Evolutionary conservation across 495 filamentous ascomycete genomes (phyloP), one percentile per base, ranked within the genome.

Genomic region (Apodospora peruviana): DNA sequence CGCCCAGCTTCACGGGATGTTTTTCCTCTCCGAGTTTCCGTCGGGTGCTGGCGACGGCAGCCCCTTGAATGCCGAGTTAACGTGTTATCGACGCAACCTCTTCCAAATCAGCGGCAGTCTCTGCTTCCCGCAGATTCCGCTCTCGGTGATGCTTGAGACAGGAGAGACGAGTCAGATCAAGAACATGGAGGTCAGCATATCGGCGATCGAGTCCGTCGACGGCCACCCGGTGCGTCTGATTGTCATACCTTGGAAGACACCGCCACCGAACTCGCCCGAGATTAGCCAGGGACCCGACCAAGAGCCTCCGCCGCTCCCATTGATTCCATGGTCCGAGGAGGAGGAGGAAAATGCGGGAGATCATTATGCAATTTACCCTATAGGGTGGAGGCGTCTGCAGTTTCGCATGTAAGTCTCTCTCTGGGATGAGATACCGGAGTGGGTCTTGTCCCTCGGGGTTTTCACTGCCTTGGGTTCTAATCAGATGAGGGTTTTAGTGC

Each of bases 191-290:
- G 80, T 96, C 19, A 80, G 81, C 42, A 87, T 96, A 35, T 94
- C 89, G 12, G 90, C 90, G 10, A 91, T 86, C 44, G 60, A 96
- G 64, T 95, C 90, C 0, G 88, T 94, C 1, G 90, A 96, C 59
- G 86, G 86, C 35, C 87, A 93, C 56, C 74, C 86, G 0, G 88
- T 96, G 22, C 89, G 90, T 61, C 82, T 96, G 47, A 96, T 96
- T 47, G 91, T 90, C 11, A 91, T 96, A 34, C 90, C 90, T 1
- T 96, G 89, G 88, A 96, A 96, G 73, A 95, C 90, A 16, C 89
- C 90, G 1, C 85, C 85, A 36, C 84, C 84, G 38, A 90, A 84
- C 61, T 77, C 79, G 22, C 79, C 83, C 49, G 71, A 82, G 44
- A 61, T 77, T 12, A 73, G 71, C 57, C 62, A 79, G 43, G 71